Conservation (phyloP, 768 basidiomycete species). For the Termitomyces sp. region DNA sequence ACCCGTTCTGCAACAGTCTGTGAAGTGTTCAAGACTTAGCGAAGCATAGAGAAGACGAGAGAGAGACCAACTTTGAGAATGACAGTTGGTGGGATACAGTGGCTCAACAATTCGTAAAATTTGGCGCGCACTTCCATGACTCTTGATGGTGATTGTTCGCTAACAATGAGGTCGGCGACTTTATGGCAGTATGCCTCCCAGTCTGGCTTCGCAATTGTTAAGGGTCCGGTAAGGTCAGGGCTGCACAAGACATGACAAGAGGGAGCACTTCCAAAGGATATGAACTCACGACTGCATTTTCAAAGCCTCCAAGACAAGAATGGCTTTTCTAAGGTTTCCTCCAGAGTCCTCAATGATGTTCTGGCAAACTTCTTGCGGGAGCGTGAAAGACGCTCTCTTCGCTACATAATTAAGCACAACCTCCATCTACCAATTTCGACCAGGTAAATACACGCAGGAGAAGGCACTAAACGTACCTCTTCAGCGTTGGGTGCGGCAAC, state of each 20-base stretch:
- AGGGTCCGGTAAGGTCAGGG: slow-evolving; percentile 74
- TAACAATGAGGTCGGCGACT: slow-evolving; percentile 83
- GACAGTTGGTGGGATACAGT: slow-evolving; percentile 93
- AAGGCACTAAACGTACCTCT: slow-evolving; percentile 46
- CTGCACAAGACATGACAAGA: slow-evolving; percentile 27
- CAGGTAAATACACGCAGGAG: background rate
- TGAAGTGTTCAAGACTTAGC: slow-evolving; percentile 19
- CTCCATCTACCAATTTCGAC: slow-evolving; percentile 53
- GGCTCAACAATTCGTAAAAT: slow-evolving; percentile 91
- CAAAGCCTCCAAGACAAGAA: slow-evolving; percentile 91
- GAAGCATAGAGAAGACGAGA: background rate
- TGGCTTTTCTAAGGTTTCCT: slow-evolving; percentile 92
- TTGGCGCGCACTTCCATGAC: slow-evolving; percentile 91
- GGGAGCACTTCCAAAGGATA: background rate
- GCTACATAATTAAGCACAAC: slow-evolving; percentile 76
- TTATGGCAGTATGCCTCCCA: slow-evolving; percentile 98
- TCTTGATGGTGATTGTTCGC: slow-evolving; percentile 82
- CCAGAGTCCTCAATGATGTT: slow-evolving; percentile 76
- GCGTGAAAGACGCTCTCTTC: slow-evolving; percentile 67
- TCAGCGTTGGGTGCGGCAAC: slow-evolving; percentile 80
- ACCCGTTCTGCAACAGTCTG: slow-evolving; percentile 86
- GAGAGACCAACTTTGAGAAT: slow-evolving; percentile 72
- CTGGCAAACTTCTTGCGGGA: slow-evolving; percentile 72
- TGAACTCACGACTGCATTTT: slow-evolving; percentile 88
- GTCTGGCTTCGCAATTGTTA: slow-evolving; percentile 93